Evolutionary conservation across 2,329 filamentous ascomycete genomes (phyloP).

Genomic region (Aspergillus thermomutatus): DNA sequence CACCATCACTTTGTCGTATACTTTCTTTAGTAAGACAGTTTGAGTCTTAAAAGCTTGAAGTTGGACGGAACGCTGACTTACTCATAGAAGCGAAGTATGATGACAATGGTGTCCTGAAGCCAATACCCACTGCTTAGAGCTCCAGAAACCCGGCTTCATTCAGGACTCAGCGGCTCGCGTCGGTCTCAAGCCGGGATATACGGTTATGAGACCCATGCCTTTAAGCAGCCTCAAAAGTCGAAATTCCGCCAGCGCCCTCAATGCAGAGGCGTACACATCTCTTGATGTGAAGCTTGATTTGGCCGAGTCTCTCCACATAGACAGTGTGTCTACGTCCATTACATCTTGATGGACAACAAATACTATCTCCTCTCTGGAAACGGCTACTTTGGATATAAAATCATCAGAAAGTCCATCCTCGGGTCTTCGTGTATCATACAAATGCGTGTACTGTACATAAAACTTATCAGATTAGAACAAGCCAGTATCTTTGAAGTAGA

Average conservation of each 20-base stretch:
- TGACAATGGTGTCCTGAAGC: slow-evolving; percentile 68
- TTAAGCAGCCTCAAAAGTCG: background rate
- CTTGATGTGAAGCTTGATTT: background rate
- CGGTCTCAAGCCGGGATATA: background rate
- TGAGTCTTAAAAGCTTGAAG: background rate
- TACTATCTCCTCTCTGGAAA: slow-evolving; percentile 6
- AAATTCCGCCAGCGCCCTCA: background rate
- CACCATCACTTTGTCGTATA: slow-evolving; percentile 94
- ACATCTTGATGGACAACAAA: background rate
- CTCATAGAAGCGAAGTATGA: slow-evolving; percentile 75
- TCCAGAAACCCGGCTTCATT: background rate
- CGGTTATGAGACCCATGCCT: background rate
- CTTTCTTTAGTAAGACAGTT: slow-evolving; percentile 81
- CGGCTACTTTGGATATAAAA: background rate
- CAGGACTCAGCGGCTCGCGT: background rate
- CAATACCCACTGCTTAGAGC: slow-evolving; percentile 42
- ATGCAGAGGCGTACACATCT: background rate
- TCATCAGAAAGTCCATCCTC: background rate
- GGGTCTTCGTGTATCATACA: slow-evolving; percentile 2
- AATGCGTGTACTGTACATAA: background rate
- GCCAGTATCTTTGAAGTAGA: background rate
- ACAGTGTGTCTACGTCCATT: background rate
- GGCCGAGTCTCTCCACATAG: background rate
- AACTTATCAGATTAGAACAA: background rate
- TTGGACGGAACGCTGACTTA: slow-evolving; percentile 32